These are phyloP conservation scores for Yarrowia deformans DNA, from an alignment of 805 yeast species.

Conservation along the genomic window DNA sequence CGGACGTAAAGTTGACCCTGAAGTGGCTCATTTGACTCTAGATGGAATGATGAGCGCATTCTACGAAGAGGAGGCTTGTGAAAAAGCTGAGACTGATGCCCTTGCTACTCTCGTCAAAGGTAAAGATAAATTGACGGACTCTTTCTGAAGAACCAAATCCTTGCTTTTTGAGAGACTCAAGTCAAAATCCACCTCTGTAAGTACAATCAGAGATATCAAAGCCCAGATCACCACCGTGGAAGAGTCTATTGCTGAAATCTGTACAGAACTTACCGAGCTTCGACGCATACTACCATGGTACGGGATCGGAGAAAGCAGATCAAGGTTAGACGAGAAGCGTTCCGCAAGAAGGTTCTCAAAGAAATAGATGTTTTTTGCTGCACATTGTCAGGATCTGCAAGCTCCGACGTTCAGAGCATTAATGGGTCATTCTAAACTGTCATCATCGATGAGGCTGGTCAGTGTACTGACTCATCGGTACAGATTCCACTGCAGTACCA, in stretches of 20 bases:
- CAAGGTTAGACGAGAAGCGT: no score
- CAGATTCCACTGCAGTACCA: neutral
- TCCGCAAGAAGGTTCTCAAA: neutral
- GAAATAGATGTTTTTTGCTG: neutral
- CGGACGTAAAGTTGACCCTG: neutral
- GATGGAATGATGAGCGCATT: neutral
- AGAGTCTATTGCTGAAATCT: neutral
- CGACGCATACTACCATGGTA: no score
- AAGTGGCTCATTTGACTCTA: neutral
- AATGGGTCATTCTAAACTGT: neutral
- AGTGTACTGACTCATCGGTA: neutral
- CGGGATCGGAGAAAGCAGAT: neutral
- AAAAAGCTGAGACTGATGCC: neutral
- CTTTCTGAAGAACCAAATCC: neutral
- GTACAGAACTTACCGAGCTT: neutral
- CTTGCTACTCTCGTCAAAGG: neutral
- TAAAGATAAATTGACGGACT: neutral
- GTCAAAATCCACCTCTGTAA: neutral
- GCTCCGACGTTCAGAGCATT: neutral
- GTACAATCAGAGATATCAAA: neutral
- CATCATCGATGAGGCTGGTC: conserved; percentile 10
- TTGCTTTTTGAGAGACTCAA: neutral
- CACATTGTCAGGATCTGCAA: neutral
- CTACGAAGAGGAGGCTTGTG: neutral
- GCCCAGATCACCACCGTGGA: neutral